Evolutionary conservation across 2,329 filamentous ascomycete species (phyloP).

Genomic region (Penicillium griseofulvum): DNA sequence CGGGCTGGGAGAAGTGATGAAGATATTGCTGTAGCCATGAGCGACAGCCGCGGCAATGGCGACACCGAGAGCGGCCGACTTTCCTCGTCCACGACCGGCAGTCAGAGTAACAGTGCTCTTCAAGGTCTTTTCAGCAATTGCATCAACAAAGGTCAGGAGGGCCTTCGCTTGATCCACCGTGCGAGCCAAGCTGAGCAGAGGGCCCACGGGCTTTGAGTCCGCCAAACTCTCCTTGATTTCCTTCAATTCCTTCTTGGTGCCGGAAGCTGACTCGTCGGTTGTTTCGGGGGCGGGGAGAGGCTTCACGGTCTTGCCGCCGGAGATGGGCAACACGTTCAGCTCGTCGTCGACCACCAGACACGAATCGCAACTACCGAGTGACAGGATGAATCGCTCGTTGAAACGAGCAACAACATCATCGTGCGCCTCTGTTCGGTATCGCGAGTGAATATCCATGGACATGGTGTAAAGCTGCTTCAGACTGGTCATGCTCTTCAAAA

Average conservation of each 20-base stretch:
- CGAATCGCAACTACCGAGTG: slow-evolving; percentile 88
- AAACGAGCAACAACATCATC: slow-evolving; percentile 92
- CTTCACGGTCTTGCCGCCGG: slow-evolving; percentile 86
- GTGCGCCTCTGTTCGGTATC: slow-evolving; percentile 95
- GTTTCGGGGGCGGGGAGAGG: slow-evolving; percentile 72
- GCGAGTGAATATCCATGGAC: slow-evolving; percentile 95
- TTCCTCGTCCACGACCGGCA: slow-evolving; percentile 89
- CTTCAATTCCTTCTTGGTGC: slow-evolving; percentile 72
- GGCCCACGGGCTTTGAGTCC: slow-evolving; percentile 82
- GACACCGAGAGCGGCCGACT: slow-evolving; percentile 92
- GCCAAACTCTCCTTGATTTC: slow-evolving; percentile 82
- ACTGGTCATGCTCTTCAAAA: slow-evolving; percentile 95
- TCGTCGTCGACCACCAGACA: slow-evolving; percentile 97
- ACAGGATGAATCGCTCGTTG: slow-evolving; percentile 96
- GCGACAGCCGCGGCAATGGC: slow-evolving; percentile 91
- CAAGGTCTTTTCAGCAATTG: slow-evolving; percentile 92
- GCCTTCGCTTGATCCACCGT: slow-evolving; percentile 97
- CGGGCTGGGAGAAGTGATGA: slow-evolving; percentile 95
- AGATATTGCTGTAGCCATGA: slow-evolving; percentile 98
- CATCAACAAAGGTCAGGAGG: slow-evolving; percentile 92
- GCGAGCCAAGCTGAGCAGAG: slow-evolving; percentile 77
- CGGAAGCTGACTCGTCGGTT: slow-evolving; percentile 68
- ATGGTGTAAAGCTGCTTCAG: slow-evolving; percentile 95
- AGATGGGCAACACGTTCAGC: slow-evolving; percentile 94
- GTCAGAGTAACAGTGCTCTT: slow-evolving; percentile 91